Conservation (phyloP, 2,329 filamentous ascomycete genomes). For the Tothia fuscella region DNA sequence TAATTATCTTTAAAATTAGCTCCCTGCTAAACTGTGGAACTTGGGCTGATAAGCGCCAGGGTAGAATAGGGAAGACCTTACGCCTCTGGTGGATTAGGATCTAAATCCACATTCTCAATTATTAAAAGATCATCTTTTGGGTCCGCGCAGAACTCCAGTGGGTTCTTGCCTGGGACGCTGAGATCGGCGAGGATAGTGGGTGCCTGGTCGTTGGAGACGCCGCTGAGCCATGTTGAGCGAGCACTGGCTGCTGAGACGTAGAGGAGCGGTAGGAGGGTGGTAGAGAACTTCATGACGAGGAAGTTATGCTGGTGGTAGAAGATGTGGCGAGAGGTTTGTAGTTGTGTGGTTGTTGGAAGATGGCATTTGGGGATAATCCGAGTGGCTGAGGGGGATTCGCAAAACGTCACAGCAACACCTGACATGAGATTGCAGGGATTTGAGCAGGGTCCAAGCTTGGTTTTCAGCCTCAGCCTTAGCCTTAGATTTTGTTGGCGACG, state of each 20-base stretch:
- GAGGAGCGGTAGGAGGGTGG: slow-evolving; percentile 1
- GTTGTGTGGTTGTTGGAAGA: too few relatives aligned
- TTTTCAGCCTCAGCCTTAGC: too few relatives aligned
- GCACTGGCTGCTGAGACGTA: slow-evolving; percentile 1
- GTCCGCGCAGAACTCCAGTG: slow-evolving; percentile 65
- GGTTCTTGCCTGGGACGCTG: slow-evolving; percentile 73
- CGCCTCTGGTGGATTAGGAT: slow-evolving; percentile 78
- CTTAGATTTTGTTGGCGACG: too few relatives aligned
- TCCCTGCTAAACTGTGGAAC: neutral
- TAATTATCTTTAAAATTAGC: slow-evolving; percentile 27
- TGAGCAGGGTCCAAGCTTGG: too few relatives aligned
- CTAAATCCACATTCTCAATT: slow-evolving; percentile 69
- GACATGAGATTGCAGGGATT: too few relatives aligned
- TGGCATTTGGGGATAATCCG: too few relatives aligned
- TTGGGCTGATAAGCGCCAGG: neutral
- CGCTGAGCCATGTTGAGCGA: slow-evolving; percentile 1
- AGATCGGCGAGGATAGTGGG: slow-evolving; percentile 19
- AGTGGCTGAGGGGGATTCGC: too few relatives aligned
- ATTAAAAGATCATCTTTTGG: slow-evolving; percentile 58
- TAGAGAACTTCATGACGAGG: slow-evolving; percentile 6
- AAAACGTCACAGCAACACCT: too few relatives aligned
- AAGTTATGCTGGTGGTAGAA: neutral
- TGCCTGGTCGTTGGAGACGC: slow-evolving; percentile 1
- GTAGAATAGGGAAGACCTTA: slow-evolving; percentile 38
- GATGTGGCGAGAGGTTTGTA: neutral